A percentile compares a stretch with the other conserved stretches of the same genome.
phyloP scores from a whole-genome alignment of 2,329 filamentous ascomycete genomes.

The Calonectria pteridis region DNA sequence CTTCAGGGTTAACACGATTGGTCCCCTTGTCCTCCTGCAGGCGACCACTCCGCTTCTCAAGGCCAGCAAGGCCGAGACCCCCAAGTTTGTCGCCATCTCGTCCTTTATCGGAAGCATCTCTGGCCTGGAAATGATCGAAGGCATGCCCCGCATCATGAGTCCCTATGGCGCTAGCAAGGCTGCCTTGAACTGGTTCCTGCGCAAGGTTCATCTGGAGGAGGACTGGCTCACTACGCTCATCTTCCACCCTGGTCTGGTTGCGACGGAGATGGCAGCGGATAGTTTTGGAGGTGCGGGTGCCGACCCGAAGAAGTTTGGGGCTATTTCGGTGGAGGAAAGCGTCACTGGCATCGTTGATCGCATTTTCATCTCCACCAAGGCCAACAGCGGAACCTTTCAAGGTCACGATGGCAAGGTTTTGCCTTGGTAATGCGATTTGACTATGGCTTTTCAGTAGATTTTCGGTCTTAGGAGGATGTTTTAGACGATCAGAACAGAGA shows the following conservation, averaged over 20 bases:
- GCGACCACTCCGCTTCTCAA: neutral
- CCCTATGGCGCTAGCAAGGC: neutral
- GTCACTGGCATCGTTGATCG: neutral
- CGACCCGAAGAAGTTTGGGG: neutral
- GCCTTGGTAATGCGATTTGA: neutral
- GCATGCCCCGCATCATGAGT: neutral
- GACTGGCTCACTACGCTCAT: conserved; percentile 37
- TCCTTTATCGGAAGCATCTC: neutral
- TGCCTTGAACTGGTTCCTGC: neutral
- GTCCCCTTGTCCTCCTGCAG: neutral
- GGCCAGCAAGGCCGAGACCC: neutral
- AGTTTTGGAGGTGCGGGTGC: neutral
- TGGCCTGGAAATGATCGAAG: neutral
- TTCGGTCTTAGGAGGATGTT: neutral
- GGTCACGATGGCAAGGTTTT: neutral
- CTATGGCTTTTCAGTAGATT: neutral
- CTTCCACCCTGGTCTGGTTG: conserved; percentile 29
- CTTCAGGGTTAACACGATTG: neutral
- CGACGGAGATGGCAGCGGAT: neutral
- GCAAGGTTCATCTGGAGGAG: conserved; percentile 38
- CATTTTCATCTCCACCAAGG: neutral
- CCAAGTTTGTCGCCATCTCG: neutral
- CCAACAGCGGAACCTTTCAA: neutral
- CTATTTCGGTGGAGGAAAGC: conserved; percentile 7
- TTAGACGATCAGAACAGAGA: neutral